Percentiles rank a stretch among this genome's conserved stretches.
Conservation (phyloP, 805 yeast genomes). For the Yamadazyma sp. region DNA sequence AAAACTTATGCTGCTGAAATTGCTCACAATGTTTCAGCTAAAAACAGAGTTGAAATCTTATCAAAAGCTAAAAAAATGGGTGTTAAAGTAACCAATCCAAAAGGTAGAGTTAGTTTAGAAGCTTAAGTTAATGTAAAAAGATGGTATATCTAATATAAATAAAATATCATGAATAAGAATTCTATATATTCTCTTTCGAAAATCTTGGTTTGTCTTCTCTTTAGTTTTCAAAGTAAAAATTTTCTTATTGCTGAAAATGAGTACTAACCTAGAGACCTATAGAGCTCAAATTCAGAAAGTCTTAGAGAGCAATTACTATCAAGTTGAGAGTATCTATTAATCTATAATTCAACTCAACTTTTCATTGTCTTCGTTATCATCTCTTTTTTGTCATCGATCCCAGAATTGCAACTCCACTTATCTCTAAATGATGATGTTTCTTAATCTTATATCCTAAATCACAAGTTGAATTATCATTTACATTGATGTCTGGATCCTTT, state of each 20-base stretch:
- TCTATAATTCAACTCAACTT: neutral
- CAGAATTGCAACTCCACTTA: constrained; percentile 29
- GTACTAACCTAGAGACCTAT: too few species aligned
- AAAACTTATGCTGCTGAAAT: constrained; percentile 99
- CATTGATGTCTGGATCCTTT: constrained; percentile 14
- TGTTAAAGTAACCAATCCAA: constrained; percentile 98
- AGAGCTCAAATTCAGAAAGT: too few species aligned
- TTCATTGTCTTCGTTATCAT: constrained; percentile 9
- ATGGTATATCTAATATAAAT: too few species aligned
- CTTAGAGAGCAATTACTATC: too few species aligned
- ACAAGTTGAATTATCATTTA: constrained; percentile 31
- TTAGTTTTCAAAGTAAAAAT: too few species aligned
- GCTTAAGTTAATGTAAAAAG: too few species aligned
- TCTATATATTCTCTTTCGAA: too few species aligned
- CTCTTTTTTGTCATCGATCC: constrained; percentile 22
- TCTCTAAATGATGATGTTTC: constrained; percentile 41
- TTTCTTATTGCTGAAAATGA: too few species aligned
- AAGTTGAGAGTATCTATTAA: neutral
- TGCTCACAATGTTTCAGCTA: constrained; percentile 97
- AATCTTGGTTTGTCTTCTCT: too few species aligned
- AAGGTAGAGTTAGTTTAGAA: constrained; percentile 97
- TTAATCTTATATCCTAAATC: constrained; percentile 41
- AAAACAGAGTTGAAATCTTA: constrained; percentile 94
- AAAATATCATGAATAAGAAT: too few species aligned
- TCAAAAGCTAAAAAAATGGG: constrained; percentile 98